Percentiles rank a stretch among this genome's conserved stretches.
These are phyloP conservation scores for Scheffersomyces parashehatae DNA, from an alignment of 1,139 yeast species.

Conservation along the genomic window DNA sequence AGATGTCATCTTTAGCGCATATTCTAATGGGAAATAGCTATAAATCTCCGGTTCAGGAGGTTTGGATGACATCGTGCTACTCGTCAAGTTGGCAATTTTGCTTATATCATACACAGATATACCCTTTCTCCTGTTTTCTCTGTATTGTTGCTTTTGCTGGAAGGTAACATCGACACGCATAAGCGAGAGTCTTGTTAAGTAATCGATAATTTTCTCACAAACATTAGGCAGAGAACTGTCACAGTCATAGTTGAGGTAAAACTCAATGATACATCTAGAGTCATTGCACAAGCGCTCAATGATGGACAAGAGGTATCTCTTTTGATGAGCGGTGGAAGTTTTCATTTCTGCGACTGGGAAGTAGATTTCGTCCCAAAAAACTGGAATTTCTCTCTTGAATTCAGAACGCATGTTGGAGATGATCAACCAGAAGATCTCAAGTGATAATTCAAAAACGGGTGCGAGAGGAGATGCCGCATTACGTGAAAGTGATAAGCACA, in stretches of 20 bases:
- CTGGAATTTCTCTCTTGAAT: conserved; percentile 91
- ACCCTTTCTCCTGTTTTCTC: conserved; percentile 60
- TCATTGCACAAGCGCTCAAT: conserved; percentile 82
- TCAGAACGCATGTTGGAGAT: conserved; percentile 80
- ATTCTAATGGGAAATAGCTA: conserved; percentile 68
- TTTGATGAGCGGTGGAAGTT: conserved; percentile 89
- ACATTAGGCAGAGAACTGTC: conserved; percentile 81
- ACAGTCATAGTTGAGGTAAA: conserved; percentile 94
- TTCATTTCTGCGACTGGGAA: conserved; percentile 93
- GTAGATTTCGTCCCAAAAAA: conserved; percentile 88
- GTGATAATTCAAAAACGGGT: conserved; percentile 87
- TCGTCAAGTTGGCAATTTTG: conserved; percentile 74
- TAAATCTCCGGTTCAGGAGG: conserved; percentile 62
- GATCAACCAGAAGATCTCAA: conserved; percentile 92
- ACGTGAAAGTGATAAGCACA: conserved; percentile 79
- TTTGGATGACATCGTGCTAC: conserved; percentile 61
- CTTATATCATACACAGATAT: conserved; percentile 75
- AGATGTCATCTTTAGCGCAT: conserved; percentile 80
- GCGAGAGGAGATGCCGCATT: conserved; percentile 93
- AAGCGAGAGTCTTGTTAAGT: conserved; percentile 71
- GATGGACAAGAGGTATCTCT: conserved; percentile 77
- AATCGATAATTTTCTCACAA: conserved; percentile 79
- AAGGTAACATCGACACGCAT: conserved; percentile 72
- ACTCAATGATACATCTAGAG: conserved; percentile 87
- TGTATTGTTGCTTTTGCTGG: conserved; percentile 64